Conservation (phyloP, 176 grass and related monocot genomes). For the Rhynchospora breviuscula region DNA sequence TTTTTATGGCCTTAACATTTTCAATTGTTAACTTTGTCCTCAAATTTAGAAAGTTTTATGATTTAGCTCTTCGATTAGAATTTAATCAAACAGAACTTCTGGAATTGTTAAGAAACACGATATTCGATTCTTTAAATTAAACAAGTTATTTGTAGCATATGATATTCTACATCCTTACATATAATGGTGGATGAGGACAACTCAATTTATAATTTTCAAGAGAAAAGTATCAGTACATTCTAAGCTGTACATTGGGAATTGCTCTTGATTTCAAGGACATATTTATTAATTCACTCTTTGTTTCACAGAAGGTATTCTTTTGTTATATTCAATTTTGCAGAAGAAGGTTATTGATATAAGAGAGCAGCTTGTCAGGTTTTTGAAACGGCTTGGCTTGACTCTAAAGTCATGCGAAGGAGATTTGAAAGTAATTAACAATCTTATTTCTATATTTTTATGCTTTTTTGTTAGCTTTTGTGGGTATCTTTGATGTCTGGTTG, state of each 20-base stretch:
- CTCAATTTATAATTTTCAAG: not conserved
- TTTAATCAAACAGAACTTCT: not conserved
- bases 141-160: not conserved
- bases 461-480: not conserved
- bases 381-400: slow-evolving; percentile 63
- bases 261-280: not conserved
- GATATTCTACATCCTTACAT: not conserved
- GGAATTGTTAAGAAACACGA: not conserved
- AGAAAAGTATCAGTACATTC: not conserved
- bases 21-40: not conserved
- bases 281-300: not conserved
- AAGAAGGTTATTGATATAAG: slow-evolving; percentile 94
- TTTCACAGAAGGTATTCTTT: not conserved
- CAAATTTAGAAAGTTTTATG: not conserved
- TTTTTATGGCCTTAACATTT: not conserved
- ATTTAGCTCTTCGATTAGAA: not conserved
- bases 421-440: slow-evolving; percentile 46
- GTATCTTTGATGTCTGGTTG: not conserved
- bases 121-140: not conserved
- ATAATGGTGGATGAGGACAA: not conserved
- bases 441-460: slow-evolving; percentile 1
- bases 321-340: slow-evolving; percentile 38
- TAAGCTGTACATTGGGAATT: not conserved
- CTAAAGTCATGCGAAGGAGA: slow-evolving; percentile 88
- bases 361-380: slow-evolving; percentile 65